Percentiles rank a stretch among this genome's conserved stretches.
phyloP scores from a whole-genome alignment of 495 filamentous ascomycete genomes.

The Chlorociboria aeruginascens region DNA sequence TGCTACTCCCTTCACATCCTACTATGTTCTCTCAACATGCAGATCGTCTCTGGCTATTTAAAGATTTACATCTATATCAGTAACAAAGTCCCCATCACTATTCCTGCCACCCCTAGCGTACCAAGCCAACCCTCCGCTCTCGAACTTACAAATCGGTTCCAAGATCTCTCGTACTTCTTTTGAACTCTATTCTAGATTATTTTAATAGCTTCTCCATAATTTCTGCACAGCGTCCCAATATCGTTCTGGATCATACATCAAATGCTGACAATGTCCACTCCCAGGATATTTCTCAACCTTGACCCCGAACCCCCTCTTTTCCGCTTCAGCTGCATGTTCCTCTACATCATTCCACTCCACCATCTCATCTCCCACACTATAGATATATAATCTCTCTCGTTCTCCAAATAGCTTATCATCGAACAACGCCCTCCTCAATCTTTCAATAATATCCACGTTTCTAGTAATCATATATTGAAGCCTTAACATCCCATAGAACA shows the following conservation, averaged over 20 bases:
- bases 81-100: too few species aligned
- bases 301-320: slow-evolving; percentile 13
- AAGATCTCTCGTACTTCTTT: too few species aligned
- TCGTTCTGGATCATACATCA: slow-evolving; percentile 35
- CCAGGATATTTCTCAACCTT: slow-evolving; percentile 20
- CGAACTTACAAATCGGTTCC: background rate
- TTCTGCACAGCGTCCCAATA: slow-evolving; percentile 39
- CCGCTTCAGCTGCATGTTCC: slow-evolving; percentile 17
- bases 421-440: slow-evolving; percentile 19
- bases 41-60: too few species aligned
- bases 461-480: slow-evolving; percentile 16
- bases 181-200: slow-evolving; percentile 13
- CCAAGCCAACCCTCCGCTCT: too few species aligned
- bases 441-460: slow-evolving; percentile 19
- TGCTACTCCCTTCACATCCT: too few species aligned
- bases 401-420: slow-evolving; percentile 17
- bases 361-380: slow-evolving; percentile 24
- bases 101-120: too few species aligned
- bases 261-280: slow-evolving; percentile 28
- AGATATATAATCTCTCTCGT: slow-evolving; percentile 25
- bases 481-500: slow-evolving; percentile 13
- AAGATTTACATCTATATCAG: too few species aligned
- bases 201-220: slow-evolving; percentile 28
- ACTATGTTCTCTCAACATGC: too few species aligned
- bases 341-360: slow-evolving; percentile 24